Evolutionary conservation across 169 alveolate genomes (phyloP), one percentile per base, ranked within the genome.

Genomic region (Perkinsus chesapeaki): DNA sequence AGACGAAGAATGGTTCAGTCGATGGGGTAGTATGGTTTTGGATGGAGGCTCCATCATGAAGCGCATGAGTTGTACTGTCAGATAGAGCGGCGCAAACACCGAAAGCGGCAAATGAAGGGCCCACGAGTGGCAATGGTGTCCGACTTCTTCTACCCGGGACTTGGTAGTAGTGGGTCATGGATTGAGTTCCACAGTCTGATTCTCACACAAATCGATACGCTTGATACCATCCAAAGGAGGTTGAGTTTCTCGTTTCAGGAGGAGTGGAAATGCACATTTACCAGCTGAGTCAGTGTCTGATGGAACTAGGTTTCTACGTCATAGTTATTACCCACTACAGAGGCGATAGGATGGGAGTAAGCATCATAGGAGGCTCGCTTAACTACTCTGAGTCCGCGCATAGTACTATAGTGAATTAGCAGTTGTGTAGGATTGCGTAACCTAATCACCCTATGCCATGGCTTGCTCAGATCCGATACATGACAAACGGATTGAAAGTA

Each of bases 211-310:
- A 47, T 47, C 72, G 72, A 10, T 47, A 10, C 27, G 72, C 27
- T 19, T 9, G 72, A 47, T 47, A 19, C 72, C n/a, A n/a, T n/a
- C n/a, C n/a, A n/a, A n/a, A n/a, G n/a, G n/a, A n/a, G n/a, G n/a
- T n/a, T n/a, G n/a, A n/a, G n/a, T n/a, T 37, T 91, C 72, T 23
- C 43, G 27, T 93, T 91, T 94, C 99, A 39, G 99, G 99, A 3
- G 99, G 99, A 48, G 99, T 99, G 9, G 99, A 99, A 96, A 99
- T 97, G 97, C 99, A 99, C 95, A 98, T 98, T 39, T 99, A 98
- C 95, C 98, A 98, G 94, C 96, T 99, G 60, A 99, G 99, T 0
- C 98, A 98, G 93, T 96, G 98, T 73, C 96, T 99, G 37, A 96
- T 98, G 73, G 97, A 97, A 93, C 95, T 96, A 95, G 99, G 99